Conservation (phyloP, 495 filamentous ascomycete genomes). For the Penicillium goetzii region DNA sequence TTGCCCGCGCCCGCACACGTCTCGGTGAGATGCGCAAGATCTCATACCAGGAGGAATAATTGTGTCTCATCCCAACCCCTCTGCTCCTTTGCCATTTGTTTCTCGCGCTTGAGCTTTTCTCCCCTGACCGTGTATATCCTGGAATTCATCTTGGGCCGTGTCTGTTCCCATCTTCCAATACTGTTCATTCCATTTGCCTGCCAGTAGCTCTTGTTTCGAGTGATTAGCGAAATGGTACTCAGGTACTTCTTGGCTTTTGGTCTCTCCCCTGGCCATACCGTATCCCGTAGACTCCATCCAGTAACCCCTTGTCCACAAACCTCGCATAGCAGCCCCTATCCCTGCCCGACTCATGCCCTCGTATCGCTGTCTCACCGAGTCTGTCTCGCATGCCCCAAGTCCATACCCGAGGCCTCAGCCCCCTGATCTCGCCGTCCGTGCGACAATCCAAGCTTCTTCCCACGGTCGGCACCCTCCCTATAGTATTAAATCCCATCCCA, state of each 20-base stretch:
- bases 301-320: not conserved
- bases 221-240: conserved; percentile 13
- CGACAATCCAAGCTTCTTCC: not conserved
- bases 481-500: not conserved
- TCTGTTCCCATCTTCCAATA: conserved; percentile 5
- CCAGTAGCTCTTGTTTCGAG: not conserved
- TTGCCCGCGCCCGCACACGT: conserved; percentile 77
- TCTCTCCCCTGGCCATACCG: not conserved
- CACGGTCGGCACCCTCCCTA: not conserved
- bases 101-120: not conserved
- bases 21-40: conserved; percentile 99
- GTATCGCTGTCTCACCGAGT: not conserved
- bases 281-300: not conserved
- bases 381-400: not conserved
- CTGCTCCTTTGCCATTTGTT: conserved; percentile 1
- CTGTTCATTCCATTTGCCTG: conserved; percentile 12
- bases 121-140: conserved; percentile 18
- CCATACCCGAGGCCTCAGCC: not conserved
- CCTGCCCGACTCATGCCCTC: not conserved
- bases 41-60: conserved; percentile 83
- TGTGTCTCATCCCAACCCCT: not conserved
- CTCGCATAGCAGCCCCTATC: not conserved
- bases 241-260: not conserved
- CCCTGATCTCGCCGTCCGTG: not conserved
- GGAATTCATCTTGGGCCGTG: not conserved